Evolutionary conservation across 805 yeast genomes (phyloP).

Genomic region (Isabelozyma pseudorhagii): DNA sequence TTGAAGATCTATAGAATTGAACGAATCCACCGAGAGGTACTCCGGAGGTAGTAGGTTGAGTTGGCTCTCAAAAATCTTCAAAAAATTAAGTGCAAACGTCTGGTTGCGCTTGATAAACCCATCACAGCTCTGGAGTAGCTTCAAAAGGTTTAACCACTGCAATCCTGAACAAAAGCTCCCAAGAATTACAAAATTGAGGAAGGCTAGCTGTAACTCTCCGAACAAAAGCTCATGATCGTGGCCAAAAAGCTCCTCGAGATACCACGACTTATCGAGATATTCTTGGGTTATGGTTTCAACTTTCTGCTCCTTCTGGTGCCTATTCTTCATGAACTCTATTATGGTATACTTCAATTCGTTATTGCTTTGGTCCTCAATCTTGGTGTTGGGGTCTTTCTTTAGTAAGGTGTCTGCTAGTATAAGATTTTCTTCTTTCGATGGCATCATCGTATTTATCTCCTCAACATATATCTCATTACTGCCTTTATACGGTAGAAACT

Average conservation of each 20-base stretch:
- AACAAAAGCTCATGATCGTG: slow-evolving; percentile 27
- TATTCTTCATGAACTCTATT: slow-evolving; percentile 38
- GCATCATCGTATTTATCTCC: slow-evolving; percentile 43
- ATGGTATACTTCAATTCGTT: slow-evolving; percentile 40
- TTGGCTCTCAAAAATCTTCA: slow-evolving; percentile 32
- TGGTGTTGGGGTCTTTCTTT: slow-evolving; percentile 12
- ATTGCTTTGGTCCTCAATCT: slow-evolving; percentile 20
- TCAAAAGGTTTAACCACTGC: slow-evolving; percentile 59
- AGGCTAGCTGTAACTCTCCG: slow-evolving; percentile 56
- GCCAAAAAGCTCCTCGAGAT: slow-evolving; percentile 38
- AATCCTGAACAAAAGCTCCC: slow-evolving; percentile 62
- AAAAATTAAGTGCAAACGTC: slow-evolving; percentile 24
- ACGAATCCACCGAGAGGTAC: slow-evolving; percentile 20
- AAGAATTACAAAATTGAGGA: slow-evolving; percentile 45
- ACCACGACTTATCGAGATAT: slow-evolving; percentile 62
- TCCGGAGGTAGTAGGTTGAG: slow-evolving; percentile 40
- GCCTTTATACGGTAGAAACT: slow-evolving; percentile 8
- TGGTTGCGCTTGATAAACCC: slow-evolving; percentile 17
- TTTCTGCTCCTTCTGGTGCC: slow-evolving; percentile 17
- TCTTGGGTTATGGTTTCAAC: slow-evolving; percentile 46
- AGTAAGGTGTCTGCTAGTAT: slow-evolving; percentile 34
- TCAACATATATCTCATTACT: slow-evolving; percentile 2
- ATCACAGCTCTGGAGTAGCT: slow-evolving; percentile 34
- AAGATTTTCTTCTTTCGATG: slow-evolving; percentile 50
- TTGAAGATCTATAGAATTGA: slow-evolving; percentile 14